These are phyloP conservation scores for Ceratocystis huliohia DNA, from an alignment of 2,329 filamentous ascomycete species.

Conservation along the genomic window DNA sequence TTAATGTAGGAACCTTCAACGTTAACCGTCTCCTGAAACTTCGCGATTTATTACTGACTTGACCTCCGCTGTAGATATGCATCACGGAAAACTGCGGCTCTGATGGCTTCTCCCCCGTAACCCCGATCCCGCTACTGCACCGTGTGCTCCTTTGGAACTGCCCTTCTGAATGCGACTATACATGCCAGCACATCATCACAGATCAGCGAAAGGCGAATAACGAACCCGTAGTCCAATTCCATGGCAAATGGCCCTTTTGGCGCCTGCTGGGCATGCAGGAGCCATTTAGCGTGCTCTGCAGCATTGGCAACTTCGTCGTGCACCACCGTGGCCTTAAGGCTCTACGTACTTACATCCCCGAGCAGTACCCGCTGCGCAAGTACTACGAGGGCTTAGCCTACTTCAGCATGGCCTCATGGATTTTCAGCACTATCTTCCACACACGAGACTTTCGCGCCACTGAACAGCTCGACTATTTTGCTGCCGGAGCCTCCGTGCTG, in stretches of 20 bases:
- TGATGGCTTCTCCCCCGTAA: slow-evolving; percentile 32
- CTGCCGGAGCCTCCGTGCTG: slow-evolving; percentile 74
- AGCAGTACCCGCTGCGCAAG: slow-evolving; percentile 58
- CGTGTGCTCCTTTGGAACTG: slow-evolving; percentile 88
- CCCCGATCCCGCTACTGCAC: slow-evolving; percentile 62
- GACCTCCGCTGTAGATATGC: slow-evolving; percentile 50
- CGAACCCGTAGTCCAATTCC: slow-evolving; percentile 72
- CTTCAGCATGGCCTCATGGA: slow-evolving; percentile 72
- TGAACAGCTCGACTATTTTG: slow-evolving; percentile 95
- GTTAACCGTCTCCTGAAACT: background rate
- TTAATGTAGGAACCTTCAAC: slow-evolving; percentile 45
- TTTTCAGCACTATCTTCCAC: slow-evolving; percentile 84
- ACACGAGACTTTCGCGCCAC: slow-evolving; percentile 73
- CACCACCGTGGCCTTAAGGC: slow-evolving; percentile 66
- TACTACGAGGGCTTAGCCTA: slow-evolving; percentile 74
- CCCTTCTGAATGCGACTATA: slow-evolving; percentile 89
- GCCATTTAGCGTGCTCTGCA: slow-evolving; percentile 86
- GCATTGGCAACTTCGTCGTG: slow-evolving; percentile 76
- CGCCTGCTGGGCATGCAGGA: slow-evolving; percentile 89
- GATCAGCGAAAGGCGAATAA: slow-evolving; percentile 51
- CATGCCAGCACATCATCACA: slow-evolving; percentile 89
- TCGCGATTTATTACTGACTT: background rate
- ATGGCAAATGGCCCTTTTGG: slow-evolving; percentile 97
- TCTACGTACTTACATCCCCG: slow-evolving; percentile 57
- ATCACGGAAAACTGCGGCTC: slow-evolving; percentile 63